These are phyloP conservation scores for Lepidium campestre DNA, from an alignment of 441 rosid genomes.

Conservation along the genomic window DNA sequence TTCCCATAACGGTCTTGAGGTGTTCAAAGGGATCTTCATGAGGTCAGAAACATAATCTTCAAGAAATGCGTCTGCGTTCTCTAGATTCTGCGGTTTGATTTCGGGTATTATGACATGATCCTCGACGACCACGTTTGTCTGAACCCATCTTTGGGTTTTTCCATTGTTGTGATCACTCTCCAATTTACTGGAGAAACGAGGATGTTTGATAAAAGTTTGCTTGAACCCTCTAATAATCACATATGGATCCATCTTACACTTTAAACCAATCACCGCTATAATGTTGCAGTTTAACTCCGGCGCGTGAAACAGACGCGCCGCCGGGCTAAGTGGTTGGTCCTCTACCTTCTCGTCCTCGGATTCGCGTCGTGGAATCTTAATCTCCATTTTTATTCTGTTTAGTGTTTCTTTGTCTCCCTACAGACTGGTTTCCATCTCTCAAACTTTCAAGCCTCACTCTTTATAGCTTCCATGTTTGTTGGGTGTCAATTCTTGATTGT, in stretches of 20 bases:
- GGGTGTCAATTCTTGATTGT: neutral
- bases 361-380: neutral
- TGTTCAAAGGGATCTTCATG: constrained; percentile 30
- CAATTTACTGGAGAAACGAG: constrained; percentile 64
- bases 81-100: constrained; percentile 4
- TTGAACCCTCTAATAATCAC: constrained; percentile 33
- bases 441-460: neutral
- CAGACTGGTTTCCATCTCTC: neutral
- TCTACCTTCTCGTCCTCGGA: neutral
- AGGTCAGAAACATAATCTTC: constrained; percentile 37
- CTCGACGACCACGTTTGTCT: constrained; percentile 30
- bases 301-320: constrained; percentile 49
- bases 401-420: neutral
- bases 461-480: neutral
- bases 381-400: neutral
- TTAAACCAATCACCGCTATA: constrained; percentile 43
- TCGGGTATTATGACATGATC: constrained; percentile 19
- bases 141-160: constrained; percentile 37
- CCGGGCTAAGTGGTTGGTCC: constrained; percentile 43
- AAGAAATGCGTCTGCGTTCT: constrained; percentile 27
- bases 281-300: constrained; percentile 49
- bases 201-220: constrained; percentile 47
- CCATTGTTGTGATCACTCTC: constrained; percentile 21
- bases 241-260: constrained; percentile 32
- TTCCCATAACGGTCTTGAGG: constrained; percentile 44